Conservation (phyloP, 208 protist genomes). For the Angomonas ambiguus region DNA sequence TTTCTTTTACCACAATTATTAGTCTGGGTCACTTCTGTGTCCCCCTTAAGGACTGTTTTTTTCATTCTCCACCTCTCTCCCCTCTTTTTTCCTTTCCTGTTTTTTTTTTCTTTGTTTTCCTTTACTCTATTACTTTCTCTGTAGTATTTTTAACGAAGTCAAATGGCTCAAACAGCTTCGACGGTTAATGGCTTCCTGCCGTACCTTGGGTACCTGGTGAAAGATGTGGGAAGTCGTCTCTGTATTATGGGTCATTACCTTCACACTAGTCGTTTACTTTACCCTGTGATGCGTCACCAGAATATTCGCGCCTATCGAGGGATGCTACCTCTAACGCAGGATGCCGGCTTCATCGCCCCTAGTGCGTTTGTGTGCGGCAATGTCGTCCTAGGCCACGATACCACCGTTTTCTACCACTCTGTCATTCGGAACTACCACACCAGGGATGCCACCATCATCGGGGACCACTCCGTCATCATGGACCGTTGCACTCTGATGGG, state of each 20-base stretch:
- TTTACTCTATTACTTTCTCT: neutral
- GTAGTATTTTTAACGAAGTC: neutral
- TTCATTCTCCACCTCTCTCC: conserved; percentile 10
- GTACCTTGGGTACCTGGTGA: conserved; percentile 83
- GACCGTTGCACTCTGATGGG: conserved; percentile 81
- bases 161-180: conserved; percentile 51
- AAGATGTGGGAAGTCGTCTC: conserved; percentile 73
- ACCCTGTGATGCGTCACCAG: conserved; percentile 84
- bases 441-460: conserved; percentile 48
- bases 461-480: conserved; percentile 80
- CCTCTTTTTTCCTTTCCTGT: conserved; percentile 5
- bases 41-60: neutral
- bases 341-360: conserved; percentile 84
- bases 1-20: neutral
- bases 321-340: conserved; percentile 82
- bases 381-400: conserved; percentile 76
- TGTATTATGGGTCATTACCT: conserved; percentile 67
- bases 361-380: conserved; percentile 82
- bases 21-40: neutral
- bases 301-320: conserved; percentile 81
- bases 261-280: conserved; percentile 56
- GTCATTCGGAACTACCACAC: conserved; percentile 86
- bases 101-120: conserved; percentile 13
- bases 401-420: conserved; percentile 83
- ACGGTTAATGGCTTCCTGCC: conserved; percentile 57